A percentile compares a stretch with the other conserved stretches of the same genome.
Evolutionary conservation across 371 early-diverging fungal species (phyloP).

Genomic region (Mortierella sp.): DNA sequence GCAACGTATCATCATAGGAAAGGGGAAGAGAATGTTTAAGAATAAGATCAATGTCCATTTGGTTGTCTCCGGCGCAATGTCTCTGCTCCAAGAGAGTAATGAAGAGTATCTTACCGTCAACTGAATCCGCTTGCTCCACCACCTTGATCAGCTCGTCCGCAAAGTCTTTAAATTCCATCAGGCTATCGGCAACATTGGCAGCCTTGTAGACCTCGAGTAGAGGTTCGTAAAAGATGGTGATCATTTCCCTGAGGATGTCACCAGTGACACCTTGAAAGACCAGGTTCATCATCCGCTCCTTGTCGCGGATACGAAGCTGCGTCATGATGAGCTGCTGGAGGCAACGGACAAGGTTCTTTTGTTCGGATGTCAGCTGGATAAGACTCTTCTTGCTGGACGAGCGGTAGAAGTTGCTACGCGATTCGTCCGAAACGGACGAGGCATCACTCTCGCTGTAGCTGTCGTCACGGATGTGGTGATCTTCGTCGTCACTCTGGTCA

Average conservation of each 20-base stretch:
- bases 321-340: constrained; percentile 62
- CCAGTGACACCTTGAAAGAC: constrained; percentile 74
- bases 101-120: constrained; percentile 47
- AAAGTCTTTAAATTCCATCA: constrained; percentile 67
- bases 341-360: constrained; percentile 51
- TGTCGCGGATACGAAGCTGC: constrained; percentile 64
- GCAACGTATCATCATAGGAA: neutral
- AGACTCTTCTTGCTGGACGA: constrained; percentile 7
- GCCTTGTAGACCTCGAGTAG: constrained; percentile 73
- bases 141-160: constrained; percentile 67
- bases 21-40: neutral
- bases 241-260: constrained; percentile 69
- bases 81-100: too few relatives aligned
- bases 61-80: too few relatives aligned
- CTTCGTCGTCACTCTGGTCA: constrained; percentile 12
- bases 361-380: neutral
- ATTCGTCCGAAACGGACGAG: constrained; percentile 6
- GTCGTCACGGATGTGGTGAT: constrained; percentile 7
- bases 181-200: constrained; percentile 71
- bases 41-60: neutral
- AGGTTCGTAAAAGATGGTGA: constrained; percentile 74
- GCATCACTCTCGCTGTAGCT: constrained; percentile 16
- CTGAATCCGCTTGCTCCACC: constrained; percentile 58
- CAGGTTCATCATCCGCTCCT: constrained; percentile 64
- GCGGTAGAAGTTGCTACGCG: neutral